Base-by-base conservation (phyloP, 2,329 filamentous ascomycete genomes). In the Basipetospora chlamydospora region DNA sequence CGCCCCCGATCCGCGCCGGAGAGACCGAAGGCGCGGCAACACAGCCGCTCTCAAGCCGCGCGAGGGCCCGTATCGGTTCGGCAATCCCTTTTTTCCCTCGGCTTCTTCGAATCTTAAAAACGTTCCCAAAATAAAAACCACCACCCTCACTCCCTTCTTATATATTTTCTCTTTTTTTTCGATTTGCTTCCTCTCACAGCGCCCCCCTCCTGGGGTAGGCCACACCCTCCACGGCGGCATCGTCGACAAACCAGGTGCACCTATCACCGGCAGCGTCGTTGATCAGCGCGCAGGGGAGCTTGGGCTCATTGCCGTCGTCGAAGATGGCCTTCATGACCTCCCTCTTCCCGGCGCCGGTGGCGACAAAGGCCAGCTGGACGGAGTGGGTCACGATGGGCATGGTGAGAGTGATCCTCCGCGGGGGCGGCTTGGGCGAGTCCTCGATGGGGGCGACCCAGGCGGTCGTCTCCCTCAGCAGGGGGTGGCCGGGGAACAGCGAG, bases 241-340 rank as follows among this genome's bases (percentile, higher is more conserved):
- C 70, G 55, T 96, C 90, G 29, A 87, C 85, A 55, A 98, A 96
- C 90, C 90, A 98, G 60, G 77, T 90, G 51, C 86, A 85, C 49
- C 85, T 80, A 45, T 94, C 86, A 30, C 82, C 84, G 3, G 74
- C 80, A 28, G 73, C 75, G 48, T 82, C 73, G 56, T 98, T 98
- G 50, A 98, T 79, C 45, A 96, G 65, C 1, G 83, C 76, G 54
- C 86, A 94, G 2, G 90, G 90, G 41, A 96, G 64, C n/a, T n/a
- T n/a, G n/a, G n/a, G n/a, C 2, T 77, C 77, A 7, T 78, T 77
- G 45, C 81, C 79, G 44, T 84, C 76, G 55, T 90, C 84, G 52
- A 98, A 93, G 47, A 96, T 95, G 53, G 82, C 66, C 70, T 85
- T 90, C 71, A 96, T 68, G 37, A 96, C 80, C 3, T 82, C 83